Evolutionary conservation across 2,329 filamentous ascomycete species (phyloP).

Genomic region (Scedosporium apiospermum): DNA sequence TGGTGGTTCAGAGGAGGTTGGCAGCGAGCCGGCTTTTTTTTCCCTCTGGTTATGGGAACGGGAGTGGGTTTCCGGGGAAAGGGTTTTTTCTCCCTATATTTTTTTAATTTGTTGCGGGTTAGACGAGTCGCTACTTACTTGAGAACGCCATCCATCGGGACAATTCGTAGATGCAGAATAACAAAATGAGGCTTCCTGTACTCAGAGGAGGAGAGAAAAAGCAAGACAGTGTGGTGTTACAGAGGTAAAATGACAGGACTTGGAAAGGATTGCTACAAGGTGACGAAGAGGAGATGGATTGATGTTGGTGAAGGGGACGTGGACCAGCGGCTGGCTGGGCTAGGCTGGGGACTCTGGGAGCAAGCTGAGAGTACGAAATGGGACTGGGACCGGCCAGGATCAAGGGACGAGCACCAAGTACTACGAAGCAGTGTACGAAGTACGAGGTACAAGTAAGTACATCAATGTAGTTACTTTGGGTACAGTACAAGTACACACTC

Average conservation of each 20-base stretch:
- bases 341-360: no score
- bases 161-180: neutral
- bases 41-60: neutral
- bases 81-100: neutral
- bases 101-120: constrained; percentile 2
- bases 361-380: no score
- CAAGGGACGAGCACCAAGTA: neutral
- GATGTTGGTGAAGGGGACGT: no score
- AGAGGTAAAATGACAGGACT: neutral
- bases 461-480: neutral
- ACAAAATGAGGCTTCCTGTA: neutral
- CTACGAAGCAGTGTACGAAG: neutral
- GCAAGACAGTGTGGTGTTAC: neutral
- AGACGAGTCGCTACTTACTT: constrained; percentile 7
- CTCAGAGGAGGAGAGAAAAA: neutral
- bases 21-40: neutral
- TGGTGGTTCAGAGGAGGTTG: neutral
- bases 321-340: no score
- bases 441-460: neutral
- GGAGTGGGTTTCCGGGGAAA: neutral
- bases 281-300: neutral
- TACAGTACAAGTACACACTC: neutral
- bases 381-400: no score
- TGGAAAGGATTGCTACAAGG: neutral
- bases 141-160: constrained; percentile 8